These are phyloP conservation scores for Candida railenensis DNA, from an alignment of 805 yeast species.

Conservation along the genomic window DNA sequence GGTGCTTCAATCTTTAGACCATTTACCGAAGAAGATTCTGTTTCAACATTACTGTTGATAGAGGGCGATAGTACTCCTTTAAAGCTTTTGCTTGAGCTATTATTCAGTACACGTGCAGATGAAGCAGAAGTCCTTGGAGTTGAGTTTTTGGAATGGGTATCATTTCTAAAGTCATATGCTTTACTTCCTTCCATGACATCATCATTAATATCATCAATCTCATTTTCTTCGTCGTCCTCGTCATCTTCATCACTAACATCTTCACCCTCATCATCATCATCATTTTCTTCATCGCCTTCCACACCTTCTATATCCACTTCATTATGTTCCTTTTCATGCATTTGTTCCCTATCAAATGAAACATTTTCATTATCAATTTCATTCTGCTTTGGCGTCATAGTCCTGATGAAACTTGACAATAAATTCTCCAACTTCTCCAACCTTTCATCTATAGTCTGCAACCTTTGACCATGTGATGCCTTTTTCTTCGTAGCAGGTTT, in stretches of 20 bases:
- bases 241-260: neutral
- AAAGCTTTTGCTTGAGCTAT: neutral
- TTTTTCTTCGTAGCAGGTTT: neutral
- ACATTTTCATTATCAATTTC: neutral
- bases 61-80: neutral
- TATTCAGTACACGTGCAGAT: neutral
- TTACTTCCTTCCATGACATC: neutral
- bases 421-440: neutral
- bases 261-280: neutral
- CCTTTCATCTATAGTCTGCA: conserved; percentile 2
- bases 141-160: neutral
- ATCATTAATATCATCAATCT: neutral
- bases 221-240: conserved; percentile 1
- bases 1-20: neutral
- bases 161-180: neutral
- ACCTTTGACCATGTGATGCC: neutral
- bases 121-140: neutral
- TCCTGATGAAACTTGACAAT: neutral
- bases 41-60: no score
- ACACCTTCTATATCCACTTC: neutral
- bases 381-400: neutral
- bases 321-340: neutral
- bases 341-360: no score
- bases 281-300: conserved; percentile 1
- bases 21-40: no score